A percentile compares a stretch with the other conserved stretches of the same genome.
phyloP scores from a whole-genome alignment of 768 basidiomycete species.

The Bullera alba region DNA sequence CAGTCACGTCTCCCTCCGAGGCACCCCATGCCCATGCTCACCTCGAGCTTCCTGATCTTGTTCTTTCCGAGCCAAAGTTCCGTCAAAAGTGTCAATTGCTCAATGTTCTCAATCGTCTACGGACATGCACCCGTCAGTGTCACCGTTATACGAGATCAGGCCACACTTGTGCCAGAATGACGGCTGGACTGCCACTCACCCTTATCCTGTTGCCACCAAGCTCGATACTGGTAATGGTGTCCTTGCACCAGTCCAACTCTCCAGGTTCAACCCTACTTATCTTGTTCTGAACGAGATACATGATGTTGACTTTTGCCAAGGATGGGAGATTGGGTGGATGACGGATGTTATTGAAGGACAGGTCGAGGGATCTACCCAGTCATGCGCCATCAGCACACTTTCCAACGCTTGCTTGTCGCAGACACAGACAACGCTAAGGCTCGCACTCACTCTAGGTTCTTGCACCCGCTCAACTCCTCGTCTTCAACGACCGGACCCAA shows the following conservation, averaged over 20 bases:
- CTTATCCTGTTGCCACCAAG: conserved; percentile 88
- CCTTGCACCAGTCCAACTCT: conserved; percentile 55
- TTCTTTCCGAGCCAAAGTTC: conserved; percentile 98
- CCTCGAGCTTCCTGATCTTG: conserved; percentile 83
- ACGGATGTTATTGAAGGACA: conserved; percentile 88
- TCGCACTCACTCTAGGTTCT: conserved; percentile 44
- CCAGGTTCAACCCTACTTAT: conserved; percentile 63
- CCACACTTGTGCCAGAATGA: not conserved
- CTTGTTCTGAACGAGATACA: conserved; percentile 96
- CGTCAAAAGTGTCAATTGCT: conserved; percentile 70
- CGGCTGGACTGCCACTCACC: too few relatives aligned
- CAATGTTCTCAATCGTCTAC: conserved; percentile 81
- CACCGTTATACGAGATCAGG: not conserved
- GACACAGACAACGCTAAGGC: not conserved
- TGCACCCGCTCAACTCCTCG: conserved; percentile 54
- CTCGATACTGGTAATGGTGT: conserved; percentile 72
- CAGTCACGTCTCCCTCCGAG: not conserved
- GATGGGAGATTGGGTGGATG: conserved; percentile 52
- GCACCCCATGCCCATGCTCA: conserved; percentile 34
- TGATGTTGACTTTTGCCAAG: conserved; percentile 54
- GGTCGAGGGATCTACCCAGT: conserved; percentile 64
- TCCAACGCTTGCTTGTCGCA: conserved; percentile 22
- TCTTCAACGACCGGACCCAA: conserved; percentile 62
- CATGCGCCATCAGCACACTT: not conserved
- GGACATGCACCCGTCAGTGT: not conserved